Percentiles rank a stretch among this genome's conserved stretches.
These are phyloP conservation scores for Sungouiella thailandica DNA, from an alignment of 805 yeast species.

Conservation along the genomic window DNA sequence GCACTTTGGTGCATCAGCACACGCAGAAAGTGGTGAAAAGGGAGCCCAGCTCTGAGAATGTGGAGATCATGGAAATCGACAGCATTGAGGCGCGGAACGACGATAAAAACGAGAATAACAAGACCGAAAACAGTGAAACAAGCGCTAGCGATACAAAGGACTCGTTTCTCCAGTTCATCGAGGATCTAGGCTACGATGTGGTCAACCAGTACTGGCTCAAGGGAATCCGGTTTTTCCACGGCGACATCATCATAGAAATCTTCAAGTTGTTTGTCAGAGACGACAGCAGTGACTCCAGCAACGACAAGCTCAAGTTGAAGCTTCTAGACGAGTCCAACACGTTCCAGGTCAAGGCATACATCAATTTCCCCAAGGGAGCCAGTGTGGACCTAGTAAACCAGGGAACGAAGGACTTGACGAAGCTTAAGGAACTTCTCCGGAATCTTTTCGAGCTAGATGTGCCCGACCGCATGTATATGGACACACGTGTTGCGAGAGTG, in stretches of 20 bases:
- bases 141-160: constrained; percentile 17
- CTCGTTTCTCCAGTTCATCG: constrained; percentile 41
- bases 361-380: constrained; percentile 66
- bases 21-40: constrained; percentile 20
- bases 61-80: constrained; percentile 4
- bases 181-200: constrained; percentile 66
- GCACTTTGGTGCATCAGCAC: constrained; percentile 49
- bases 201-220: constrained; percentile 56
- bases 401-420: constrained; percentile 58
- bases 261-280: constrained; percentile 42
- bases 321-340: constrained; percentile 50
- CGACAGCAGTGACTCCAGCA: constrained; percentile 19
- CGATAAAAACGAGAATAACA: constrained; percentile 1
- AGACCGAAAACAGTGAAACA: constrained; percentile 2
- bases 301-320: constrained; percentile 27
- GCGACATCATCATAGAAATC: constrained; percentile 57
- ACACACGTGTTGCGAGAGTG: constrained; percentile 51
- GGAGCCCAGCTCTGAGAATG: constrained; percentile 1
- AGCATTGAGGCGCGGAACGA: neutral
- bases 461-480: constrained; percentile 80
- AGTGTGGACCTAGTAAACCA: constrained; percentile 68
- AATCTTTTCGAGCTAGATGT: constrained; percentile 65
- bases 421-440: constrained; percentile 58
- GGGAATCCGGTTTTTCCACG: constrained; percentile 60
- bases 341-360: constrained; percentile 58